Evolutionary conservation across 768 basidiomycete species (phyloP).

Genomic region (Suillus fuscotomentosus): DNA sequence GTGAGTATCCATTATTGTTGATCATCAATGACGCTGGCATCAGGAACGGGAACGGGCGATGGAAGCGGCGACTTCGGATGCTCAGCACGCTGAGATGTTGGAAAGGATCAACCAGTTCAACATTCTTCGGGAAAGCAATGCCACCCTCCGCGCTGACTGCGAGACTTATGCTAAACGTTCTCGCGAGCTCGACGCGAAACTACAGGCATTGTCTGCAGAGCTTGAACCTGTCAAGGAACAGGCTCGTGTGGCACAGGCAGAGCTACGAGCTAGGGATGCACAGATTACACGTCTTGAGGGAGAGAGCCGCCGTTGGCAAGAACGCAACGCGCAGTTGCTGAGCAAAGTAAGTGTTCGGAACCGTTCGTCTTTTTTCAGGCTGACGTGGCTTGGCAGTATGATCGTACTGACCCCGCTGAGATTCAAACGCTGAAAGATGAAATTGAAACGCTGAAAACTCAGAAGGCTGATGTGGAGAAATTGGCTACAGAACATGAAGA

Average conservation of each 20-base stretch:
- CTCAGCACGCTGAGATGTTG: conserved; percentile 81
- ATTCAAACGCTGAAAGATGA: conserved; percentile 78
- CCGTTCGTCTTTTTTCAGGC: background rate
- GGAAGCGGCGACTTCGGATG: conserved; percentile 65
- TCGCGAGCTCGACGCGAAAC: conserved; percentile 61
- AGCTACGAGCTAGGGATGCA: conserved; percentile 65
- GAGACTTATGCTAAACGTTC: conserved; percentile 70
- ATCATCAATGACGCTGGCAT: conserved; percentile 1
- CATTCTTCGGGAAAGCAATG: conserved; percentile 84
- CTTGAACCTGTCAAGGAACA: conserved; percentile 77
- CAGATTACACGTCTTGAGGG: conserved; percentile 72
- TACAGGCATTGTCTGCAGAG: conserved; percentile 56
- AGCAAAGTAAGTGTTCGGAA: conserved; percentile 58
- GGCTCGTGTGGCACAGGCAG: conserved; percentile 62
- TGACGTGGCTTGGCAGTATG: conserved; percentile 51
- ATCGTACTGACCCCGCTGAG: conserved; percentile 86
- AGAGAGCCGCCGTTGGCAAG: conserved; percentile 82
- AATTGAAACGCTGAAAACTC: conserved; percentile 49
- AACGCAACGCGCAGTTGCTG: conserved; percentile 76
- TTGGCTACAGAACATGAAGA: conserved; percentile 29
- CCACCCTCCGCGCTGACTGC: conserved; percentile 75
- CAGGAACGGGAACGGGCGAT: conserved; percentile 83
- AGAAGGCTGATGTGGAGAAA: conserved; percentile 37
- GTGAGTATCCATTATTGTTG: background rate
- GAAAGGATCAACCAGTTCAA: conserved; percentile 87